Conservation (phyloP, 163 green algal genomes). For the Prototheca wickerhamii region DNA sequence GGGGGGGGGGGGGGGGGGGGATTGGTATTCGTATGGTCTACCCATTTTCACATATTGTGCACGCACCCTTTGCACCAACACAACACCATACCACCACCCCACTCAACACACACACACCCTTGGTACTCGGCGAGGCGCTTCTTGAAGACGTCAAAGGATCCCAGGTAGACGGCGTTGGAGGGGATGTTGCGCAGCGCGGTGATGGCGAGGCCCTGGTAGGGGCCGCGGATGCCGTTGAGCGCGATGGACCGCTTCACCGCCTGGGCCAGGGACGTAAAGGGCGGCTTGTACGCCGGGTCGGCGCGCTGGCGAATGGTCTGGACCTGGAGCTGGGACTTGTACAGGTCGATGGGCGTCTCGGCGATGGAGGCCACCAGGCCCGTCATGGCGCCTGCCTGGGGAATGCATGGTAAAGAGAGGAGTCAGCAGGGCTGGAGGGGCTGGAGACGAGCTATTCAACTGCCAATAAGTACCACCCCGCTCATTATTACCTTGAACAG, state of each 20-base stretch:
- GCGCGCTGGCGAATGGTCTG: conserved; percentile 66
- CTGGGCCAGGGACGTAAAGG: conserved; percentile 66
- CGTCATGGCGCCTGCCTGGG: conserved; percentile 67
- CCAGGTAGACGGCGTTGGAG: conserved; percentile 88
- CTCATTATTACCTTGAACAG: conserved; percentile 57
- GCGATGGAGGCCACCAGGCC: conserved; percentile 78
- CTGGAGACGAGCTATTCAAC: neutral
- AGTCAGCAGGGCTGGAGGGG: neutral
- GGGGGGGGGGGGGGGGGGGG: no score
- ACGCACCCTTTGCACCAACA: neutral
- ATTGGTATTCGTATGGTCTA: neutral
- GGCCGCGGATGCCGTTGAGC: conserved; percentile 61
- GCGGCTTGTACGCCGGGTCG: conserved; percentile 65
- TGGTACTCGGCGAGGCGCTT: conserved; percentile 12
- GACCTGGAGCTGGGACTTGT: conserved; percentile 91
- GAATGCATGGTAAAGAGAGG: neutral
- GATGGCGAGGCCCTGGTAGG: conserved; percentile 75
- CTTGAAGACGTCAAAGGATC: conserved; percentile 90
- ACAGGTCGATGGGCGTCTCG: conserved; percentile 93
- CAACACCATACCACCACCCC: neutral
- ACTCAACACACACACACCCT: no score
- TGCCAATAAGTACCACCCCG: neutral
- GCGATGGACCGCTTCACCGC: conserved; percentile 60
- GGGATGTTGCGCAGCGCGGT: conserved; percentile 85
- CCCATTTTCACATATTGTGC: neutral